These are phyloP conservation scores for Rhinocladiella similis DNA, from an alignment of 2,329 filamentous ascomycete genomes.

Conservation along the genomic window DNA sequence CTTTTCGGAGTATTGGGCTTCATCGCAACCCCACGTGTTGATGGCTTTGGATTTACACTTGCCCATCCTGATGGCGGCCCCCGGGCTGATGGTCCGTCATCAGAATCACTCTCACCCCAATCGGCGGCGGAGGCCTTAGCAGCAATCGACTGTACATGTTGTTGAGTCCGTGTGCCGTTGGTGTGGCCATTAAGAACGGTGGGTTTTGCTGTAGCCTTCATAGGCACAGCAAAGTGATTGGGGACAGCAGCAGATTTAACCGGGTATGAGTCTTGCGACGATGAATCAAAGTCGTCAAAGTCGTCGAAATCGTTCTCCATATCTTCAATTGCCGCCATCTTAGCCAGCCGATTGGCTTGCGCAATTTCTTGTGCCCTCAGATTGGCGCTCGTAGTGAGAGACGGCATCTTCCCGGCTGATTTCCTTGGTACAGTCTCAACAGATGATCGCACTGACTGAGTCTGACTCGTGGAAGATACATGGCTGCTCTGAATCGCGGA, in stretches of 20 bases:
- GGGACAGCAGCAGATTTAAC: constrained; percentile 5
- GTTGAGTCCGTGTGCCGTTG: not conserved
- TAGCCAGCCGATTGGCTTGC: constrained; percentile 35
- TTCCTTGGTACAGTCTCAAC: constrained; percentile 3
- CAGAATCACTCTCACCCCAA: constrained; percentile 27
- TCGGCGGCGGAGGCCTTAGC: constrained; percentile 22
- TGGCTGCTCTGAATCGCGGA: not conserved
- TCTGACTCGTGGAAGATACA: not conserved
- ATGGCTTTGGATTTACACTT: constrained; percentile 8
- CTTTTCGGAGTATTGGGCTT: not conserved
- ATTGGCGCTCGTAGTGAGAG: constrained; percentile 3
- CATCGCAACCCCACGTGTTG: not conserved
- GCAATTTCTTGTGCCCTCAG: constrained; percentile 23
- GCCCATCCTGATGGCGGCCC: not conserved
- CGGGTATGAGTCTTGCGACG: constrained; percentile 18
- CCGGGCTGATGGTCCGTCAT: constrained; percentile 6
- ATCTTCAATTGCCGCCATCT: constrained; percentile 35
- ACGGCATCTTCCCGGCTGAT: not conserved
- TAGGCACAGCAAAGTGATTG: not conserved
- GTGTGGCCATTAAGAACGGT: not conserved
- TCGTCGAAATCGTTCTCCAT: constrained; percentile 30
- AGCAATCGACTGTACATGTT: not conserved
- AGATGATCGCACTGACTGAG: constrained; percentile 1
- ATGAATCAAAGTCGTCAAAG: constrained; percentile 20
- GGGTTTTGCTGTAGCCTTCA: not conserved